Conservation (phyloP, 768 basidiomycete genomes). For the Suillus subalutaceus region DNA sequence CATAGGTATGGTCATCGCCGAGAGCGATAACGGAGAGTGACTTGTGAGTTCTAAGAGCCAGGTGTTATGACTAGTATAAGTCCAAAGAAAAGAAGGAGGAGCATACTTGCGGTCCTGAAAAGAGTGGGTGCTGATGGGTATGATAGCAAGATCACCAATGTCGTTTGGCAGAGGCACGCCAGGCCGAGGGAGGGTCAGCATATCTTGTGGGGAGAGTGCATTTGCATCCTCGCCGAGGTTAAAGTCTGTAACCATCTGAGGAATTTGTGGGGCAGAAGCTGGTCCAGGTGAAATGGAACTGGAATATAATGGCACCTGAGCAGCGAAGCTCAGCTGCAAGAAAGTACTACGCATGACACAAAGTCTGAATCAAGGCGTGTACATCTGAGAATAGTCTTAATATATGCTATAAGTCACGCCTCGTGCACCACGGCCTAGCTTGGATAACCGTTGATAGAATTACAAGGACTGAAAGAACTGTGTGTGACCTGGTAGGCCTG, state of each 20-base stretch:
- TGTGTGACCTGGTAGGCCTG: no score
- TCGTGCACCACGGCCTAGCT: neutral
- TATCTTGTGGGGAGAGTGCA: constrained; percentile 70
- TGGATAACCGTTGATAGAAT: no score
- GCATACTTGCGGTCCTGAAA: constrained; percentile 75
- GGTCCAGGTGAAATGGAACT: neutral
- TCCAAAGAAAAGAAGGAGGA: constrained; percentile 1
- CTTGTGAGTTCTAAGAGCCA: constrained; percentile 63
- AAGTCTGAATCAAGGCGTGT: neutral
- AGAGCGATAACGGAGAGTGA: constrained; percentile 65
- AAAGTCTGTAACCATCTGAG: constrained; percentile 8
- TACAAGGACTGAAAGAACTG: no score
- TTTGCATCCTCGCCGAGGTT: constrained; percentile 25
- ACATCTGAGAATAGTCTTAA: neutral
- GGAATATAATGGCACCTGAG: constrained; percentile 1
- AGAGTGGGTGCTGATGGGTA: constrained; percentile 69
- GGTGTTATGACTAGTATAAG: neutral
- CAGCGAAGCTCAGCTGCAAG: constrained; percentile 2
- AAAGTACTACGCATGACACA: constrained; percentile 2
- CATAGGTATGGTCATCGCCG: constrained; percentile 51
- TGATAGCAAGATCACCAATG: constrained; percentile 67
- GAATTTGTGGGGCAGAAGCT: neutral
- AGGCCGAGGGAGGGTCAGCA: constrained; percentile 71
- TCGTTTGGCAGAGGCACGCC: constrained; percentile 67
- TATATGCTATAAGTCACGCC: neutral